phyloP scores from a whole-genome alignment of 306 rosid species.

The Quillaja saponaria region DNA sequence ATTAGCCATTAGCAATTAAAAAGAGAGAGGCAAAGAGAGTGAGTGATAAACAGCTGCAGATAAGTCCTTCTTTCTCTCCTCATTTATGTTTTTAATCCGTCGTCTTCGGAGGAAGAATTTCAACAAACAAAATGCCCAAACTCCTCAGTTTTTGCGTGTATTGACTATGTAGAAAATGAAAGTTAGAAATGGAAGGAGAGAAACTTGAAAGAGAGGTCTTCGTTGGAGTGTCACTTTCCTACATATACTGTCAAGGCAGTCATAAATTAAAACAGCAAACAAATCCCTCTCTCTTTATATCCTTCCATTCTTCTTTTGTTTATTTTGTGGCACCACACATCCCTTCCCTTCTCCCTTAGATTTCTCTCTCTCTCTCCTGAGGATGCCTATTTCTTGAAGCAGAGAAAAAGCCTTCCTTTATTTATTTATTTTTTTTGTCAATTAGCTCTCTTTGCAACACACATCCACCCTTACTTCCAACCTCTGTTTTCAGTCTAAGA shows the following conservation, averaged over 20 bases:
- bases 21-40: not conserved
- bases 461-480: not conserved
- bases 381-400: slow-evolving; percentile 60
- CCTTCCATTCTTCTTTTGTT: slow-evolving; percentile 19
- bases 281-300: slow-evolving; percentile 33
- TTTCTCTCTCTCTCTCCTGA: slow-evolving; percentile 26
- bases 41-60: slow-evolving; percentile 8
- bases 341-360: not conserved
- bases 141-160: slow-evolving; percentile 45
- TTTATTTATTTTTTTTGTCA: slow-evolving; percentile 36
- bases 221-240: slow-evolving; percentile 84
- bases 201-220: slow-evolving; percentile 34
- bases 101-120: slow-evolving; percentile 39
- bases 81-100: slow-evolving; percentile 22
- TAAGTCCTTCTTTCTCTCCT: slow-evolving; percentile 1
- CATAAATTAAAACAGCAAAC: slow-evolving; percentile 26
- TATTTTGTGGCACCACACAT: slow-evolving; percentile 34
- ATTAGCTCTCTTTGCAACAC: slow-evolving; percentile 14
- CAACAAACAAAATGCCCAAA: slow-evolving; percentile 25
- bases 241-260: slow-evolving; percentile 71
- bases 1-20: too few relatives aligned
- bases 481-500: slow-evolving; percentile 28
- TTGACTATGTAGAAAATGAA: slow-evolving; percentile 47
- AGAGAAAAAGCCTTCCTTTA: slow-evolving; percentile 39
- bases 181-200: slow-evolving; percentile 8